phyloP scores from a whole-genome alignment of 257 asterid genomes.

The Solanum pimpinellifolium region DNA sequence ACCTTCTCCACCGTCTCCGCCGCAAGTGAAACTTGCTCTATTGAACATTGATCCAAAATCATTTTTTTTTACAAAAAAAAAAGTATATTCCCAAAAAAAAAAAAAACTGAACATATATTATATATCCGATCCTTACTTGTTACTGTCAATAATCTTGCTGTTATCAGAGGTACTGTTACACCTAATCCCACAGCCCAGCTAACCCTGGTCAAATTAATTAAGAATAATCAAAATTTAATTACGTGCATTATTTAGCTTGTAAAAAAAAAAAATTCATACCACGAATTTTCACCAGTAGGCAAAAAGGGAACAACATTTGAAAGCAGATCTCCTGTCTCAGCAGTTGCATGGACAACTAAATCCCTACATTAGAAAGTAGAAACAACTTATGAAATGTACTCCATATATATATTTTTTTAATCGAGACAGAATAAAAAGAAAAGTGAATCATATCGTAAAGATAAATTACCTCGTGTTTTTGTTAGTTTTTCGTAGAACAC shows the following conservation, averaged over 20 bases:
- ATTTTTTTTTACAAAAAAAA: too few species aligned
- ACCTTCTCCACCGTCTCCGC: constrained; percentile 49
- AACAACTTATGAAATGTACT: background rate
- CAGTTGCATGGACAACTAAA: background rate
- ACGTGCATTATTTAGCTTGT: too few species aligned
- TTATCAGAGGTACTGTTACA: constrained; percentile 16
- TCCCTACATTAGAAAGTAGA: background rate
- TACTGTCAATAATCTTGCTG: constrained; percentile 25
- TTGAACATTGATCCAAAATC: background rate
- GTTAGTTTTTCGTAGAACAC: background rate
- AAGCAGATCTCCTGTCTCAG: background rate
- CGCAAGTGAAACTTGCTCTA: constrained; percentile 42
- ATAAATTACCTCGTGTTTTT: background rate
- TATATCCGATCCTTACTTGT: constrained; percentile 9
- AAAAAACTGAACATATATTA: too few species aligned
- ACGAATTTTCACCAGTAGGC: background rate
- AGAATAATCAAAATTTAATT: too few species aligned
- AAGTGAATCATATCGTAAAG: background rate
- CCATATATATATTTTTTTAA: background rate
- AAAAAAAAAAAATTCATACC: background rate
- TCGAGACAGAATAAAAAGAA: background rate
- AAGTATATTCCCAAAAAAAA: too few species aligned
- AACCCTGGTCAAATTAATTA: constrained; percentile 10
- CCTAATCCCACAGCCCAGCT: constrained; percentile 18
- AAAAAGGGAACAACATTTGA: background rate